Evolutionary conservation across 441 rosid species (phyloP), one percentile per base, ranked within the genome.

Genomic region (Breynia disticha): DNA sequence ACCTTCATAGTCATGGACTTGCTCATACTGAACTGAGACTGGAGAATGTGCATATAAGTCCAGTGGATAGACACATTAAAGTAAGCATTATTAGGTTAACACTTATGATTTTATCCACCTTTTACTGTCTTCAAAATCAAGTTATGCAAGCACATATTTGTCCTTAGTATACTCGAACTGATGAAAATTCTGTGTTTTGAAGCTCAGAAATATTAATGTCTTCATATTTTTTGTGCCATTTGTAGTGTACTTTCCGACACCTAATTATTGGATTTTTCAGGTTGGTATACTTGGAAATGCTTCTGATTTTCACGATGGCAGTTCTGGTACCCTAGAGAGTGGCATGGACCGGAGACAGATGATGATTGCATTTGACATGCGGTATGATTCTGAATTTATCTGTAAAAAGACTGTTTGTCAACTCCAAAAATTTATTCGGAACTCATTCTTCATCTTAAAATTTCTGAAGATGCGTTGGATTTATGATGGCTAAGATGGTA

Each of bases 291-390:
- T 93, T 18, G 97, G 98, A 57, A 93, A 93, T 74, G 95, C 96
- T 50, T 87, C 93, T 62, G 96, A 88, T 62, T 93, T 93, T 71
- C 70, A 73, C 20, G 82, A 71, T 71, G 88, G 80, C 66, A 78
- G 83, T 59, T 54, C 80, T 65, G 69, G 75, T 63, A 56, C 68
- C 13, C 44, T 62, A 45, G 87, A 87, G 50, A 71, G 52, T 71
- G 77, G 55, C 67, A 56, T 70, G 63, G 90, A 80, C 60, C 79
- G 96, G 56, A 68, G 97, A 52, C 78, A 71, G 61, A 93, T 93
- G 98, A 93, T 93, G 98, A 88, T 93, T 69, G 95, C 95, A 62
- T 93, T 93, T 80, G 97, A 93, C 74, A 86, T 88, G 91, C 79
- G 95, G 95, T 93, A 62, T 69, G 54, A 19, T 58, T 49, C 51